Conservation (phyloP, 257 asterid species). For the Echites panduratus region DNA sequence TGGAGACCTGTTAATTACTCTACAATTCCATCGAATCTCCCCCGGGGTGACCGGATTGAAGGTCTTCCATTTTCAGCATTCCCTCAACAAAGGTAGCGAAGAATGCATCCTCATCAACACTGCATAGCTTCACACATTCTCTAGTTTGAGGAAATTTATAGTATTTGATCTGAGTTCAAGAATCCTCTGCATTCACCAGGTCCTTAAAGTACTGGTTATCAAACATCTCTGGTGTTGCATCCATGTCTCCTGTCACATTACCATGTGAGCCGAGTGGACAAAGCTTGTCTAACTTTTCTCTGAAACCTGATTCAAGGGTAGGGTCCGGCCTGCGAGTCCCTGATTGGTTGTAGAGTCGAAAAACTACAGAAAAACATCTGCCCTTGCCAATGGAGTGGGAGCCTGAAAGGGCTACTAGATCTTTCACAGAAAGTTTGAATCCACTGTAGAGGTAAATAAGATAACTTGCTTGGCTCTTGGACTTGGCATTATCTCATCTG, state of each 20-base stretch:
- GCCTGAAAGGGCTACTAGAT: constrained; percentile 90
- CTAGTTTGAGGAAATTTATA: constrained; percentile 46
- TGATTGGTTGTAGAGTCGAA: constrained; percentile 88
- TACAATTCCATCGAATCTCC: constrained; percentile 60
- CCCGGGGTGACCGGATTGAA: constrained; percentile 57
- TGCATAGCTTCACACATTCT: constrained; percentile 41
- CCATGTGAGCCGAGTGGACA: constrained; percentile 71
- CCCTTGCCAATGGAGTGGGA: constrained; percentile 90
- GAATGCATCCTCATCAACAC: constrained; percentile 34
- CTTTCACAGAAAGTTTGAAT: constrained; percentile 61
- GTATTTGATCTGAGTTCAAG: constrained; percentile 70
- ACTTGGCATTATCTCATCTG: constrained; percentile 85
- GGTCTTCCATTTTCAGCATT: constrained; percentile 72
- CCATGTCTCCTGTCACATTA: constrained; percentile 59
- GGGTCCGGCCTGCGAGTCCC: constrained; percentile 90
- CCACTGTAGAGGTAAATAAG: constrained; percentile 56
- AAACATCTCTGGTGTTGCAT: constrained; percentile 57
- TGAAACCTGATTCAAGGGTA: constrained; percentile 41
- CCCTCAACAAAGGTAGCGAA: constrained; percentile 55
- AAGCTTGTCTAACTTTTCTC: constrained; percentile 40
- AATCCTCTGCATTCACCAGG: constrained; percentile 62
- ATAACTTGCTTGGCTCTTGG: constrained; percentile 75
- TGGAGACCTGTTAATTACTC: constrained; percentile 37
- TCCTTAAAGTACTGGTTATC: constrained; percentile 81
- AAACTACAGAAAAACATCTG: constrained; percentile 74